A percentile compares a stretch with the other conserved stretches of the same genome.
Evolutionary conservation across 768 basidiomycete species (phyloP).

Genomic region (Tricholoma flavovirens): DNA sequence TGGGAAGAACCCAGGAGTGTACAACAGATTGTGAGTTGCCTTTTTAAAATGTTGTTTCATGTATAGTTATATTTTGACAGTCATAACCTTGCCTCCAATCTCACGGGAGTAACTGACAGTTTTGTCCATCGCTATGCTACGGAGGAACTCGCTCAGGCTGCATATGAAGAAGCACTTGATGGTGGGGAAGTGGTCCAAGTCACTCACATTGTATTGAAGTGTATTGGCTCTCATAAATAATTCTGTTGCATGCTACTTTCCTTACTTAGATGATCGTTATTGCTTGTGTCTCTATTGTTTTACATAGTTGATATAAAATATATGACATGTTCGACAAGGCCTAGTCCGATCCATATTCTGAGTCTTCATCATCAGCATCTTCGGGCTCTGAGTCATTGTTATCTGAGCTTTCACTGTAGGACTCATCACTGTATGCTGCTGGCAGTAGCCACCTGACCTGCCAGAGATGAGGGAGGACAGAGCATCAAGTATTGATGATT

Average conservation of each 20-base stretch:
- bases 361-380: not conserved
- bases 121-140: not conserved
- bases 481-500: not conserved
- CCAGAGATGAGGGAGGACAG: not conserved
- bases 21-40: not conserved
- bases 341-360: not conserved
- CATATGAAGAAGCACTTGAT: not conserved
- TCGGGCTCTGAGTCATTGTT: not conserved
- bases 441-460: not conserved
- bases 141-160: not conserved
- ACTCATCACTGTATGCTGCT: not conserved
- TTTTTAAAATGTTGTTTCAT: not conserved
- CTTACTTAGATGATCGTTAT: not conserved
- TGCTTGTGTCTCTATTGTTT: not conserved
- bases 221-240: not conserved
- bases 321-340: not conserved
- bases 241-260: not conserved
- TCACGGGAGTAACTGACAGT: not conserved
- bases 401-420: not conserved
- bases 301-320: not conserved
- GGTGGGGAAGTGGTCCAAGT: not conserved
- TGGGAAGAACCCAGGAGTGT: not conserved
- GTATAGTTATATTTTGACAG: not conserved
- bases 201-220: not conserved
- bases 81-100: not conserved